Base-by-base conservation (phyloP, 129 eudicot genomes). In the Calendula officinalis region DNA sequence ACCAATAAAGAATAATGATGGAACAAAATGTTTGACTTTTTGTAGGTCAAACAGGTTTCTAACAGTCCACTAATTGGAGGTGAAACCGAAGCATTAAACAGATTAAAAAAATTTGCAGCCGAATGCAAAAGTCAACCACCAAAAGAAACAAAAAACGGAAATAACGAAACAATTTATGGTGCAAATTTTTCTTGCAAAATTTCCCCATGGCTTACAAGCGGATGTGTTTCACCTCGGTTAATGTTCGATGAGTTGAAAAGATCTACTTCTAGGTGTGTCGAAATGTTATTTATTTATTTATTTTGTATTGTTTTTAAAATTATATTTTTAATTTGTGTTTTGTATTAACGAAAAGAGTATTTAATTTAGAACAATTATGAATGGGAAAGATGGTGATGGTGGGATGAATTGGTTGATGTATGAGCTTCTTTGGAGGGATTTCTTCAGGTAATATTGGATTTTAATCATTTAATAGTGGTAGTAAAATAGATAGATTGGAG, bases 391-490 rank as follows among this genome's bases (percentile, higher is more conserved):
- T 64, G 95, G 83, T 56, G 92, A 82, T 69, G 77, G 78, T 58
- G 94, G 88, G 64, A 80, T 87, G 88, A 88, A 81, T 82, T 92
- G 96, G 98, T 45, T 92, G 60, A 77, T 85, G 91, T 92, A 83
- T 69, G 96, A 88, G 86, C 83, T 92, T 46, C 41, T 88, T 71
- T 92, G 98, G 98, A 83, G 98, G 85, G 98, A 92, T 70, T 92
- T 92, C 75, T 92, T 92, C 84, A 92, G 98, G 96, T 36, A 36
- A 12, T 56, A 35, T 55, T 57, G 0, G 22, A 3, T 40, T 52
- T 7, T 5, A 1, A 17, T 66, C 4, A 5, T 64, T 34, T 46
- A 33, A 2, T 46, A 34, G 13, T 46, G 9, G 69, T 47, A 46
- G 57, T 27, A 10, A 46, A 63, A 46, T 30, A n/a, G 40, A 30